These are phyloP conservation scores for Salix brachista DNA, from an alignment of 345 rosid genomes.

Conservation along the genomic window DNA sequence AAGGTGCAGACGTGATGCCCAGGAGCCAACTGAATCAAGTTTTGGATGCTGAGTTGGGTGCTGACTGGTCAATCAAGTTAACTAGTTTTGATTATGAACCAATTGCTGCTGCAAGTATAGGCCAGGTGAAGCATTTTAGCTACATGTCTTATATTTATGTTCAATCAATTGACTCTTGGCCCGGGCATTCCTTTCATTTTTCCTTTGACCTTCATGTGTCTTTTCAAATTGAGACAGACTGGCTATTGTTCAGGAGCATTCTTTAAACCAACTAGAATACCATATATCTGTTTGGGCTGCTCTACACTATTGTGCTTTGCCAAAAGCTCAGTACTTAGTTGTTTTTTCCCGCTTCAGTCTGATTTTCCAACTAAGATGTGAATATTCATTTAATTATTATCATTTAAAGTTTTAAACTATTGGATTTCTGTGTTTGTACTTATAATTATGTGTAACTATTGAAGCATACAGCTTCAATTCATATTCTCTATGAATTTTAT, in stretches of 20 bases:
- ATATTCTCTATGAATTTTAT: background rate
- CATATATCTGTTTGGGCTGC: background rate
- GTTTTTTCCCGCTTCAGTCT: background rate
- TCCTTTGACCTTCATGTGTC: background rate
- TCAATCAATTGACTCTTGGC: background rate
- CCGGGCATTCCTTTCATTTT: background rate
- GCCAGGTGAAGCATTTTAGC: constrained; percentile 57
- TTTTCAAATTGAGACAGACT: background rate
- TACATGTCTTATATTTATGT: background rate
- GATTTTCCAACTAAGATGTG: background rate
- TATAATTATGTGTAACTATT: background rate
- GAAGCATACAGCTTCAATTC: background rate
- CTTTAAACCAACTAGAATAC: background rate
- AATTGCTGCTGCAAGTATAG: constrained; percentile 94
- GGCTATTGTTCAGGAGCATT: background rate
- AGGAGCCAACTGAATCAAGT: constrained; percentile 84
- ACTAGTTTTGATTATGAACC: constrained; percentile 94
- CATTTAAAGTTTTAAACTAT: background rate
- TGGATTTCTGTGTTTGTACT: background rate
- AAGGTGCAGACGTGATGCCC: constrained; percentile 99
- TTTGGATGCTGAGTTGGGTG: constrained; percentile 79
- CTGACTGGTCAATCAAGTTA: constrained; percentile 72
- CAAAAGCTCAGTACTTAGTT: background rate
- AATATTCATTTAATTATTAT: background rate
- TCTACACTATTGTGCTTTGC: background rate